Conservation (phyloP, 2,329 filamentous ascomycete genomes). For the Fusarium sp. region DNA sequence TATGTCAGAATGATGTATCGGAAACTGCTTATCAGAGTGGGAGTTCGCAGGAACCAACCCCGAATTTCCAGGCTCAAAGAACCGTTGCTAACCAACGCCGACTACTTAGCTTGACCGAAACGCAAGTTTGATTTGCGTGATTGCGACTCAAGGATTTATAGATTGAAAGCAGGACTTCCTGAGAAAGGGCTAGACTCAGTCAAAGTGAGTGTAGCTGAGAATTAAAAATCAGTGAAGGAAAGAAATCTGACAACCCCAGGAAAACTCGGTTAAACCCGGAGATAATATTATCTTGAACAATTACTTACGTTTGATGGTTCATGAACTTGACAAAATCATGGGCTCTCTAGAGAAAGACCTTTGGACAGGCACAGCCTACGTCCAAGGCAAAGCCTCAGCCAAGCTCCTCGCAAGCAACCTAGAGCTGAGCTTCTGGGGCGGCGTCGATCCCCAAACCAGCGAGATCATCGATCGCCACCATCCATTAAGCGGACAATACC, state of each 20-base stretch:
- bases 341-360: constrained; percentile 12
- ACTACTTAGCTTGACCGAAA: too few relatives aligned
- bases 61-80: not conserved
- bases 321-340: not conserved
- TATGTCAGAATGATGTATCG: not conserved
- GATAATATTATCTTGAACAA: not conserved
- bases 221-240: too few relatives aligned
- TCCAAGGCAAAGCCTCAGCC: constrained; percentile 47
- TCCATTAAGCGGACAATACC: constrained; percentile 52
- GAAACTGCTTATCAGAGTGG: not conserved
- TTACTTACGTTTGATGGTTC: not conserved
- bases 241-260: not conserved
- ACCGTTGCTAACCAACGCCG: not conserved
- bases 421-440: constrained; percentile 62
- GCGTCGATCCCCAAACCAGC: constrained; percentile 57
- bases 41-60: too few relatives aligned
- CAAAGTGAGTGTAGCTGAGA: not conserved
- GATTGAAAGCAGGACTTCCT: too few relatives aligned
- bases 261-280: too few relatives aligned
- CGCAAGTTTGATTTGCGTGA: not conserved
- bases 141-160: not conserved
- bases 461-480: constrained; percentile 60
- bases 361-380: constrained; percentile 39
- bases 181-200: not conserved
- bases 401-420: constrained; percentile 47